A percentile compares a stretch with the other conserved stretches of the same genome.
phyloP scores from a whole-genome alignment of 352 stramenopile genomes.

The Pythium folliculosum region DNA sequence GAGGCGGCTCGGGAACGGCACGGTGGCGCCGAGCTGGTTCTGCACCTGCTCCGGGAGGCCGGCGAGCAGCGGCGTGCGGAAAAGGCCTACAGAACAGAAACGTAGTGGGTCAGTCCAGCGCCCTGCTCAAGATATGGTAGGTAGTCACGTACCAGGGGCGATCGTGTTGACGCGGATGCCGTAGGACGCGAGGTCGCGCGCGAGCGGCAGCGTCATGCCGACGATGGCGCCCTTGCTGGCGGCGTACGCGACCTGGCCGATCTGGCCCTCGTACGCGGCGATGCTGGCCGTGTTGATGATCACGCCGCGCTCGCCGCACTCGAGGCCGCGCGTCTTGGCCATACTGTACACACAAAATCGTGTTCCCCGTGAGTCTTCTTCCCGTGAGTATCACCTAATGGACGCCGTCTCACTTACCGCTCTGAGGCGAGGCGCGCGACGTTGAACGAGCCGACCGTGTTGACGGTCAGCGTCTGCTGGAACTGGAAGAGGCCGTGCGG shows the following conservation, averaged over 20 bases:
- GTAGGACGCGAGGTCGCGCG: slow-evolving; percentile 92
- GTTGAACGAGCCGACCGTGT: slow-evolving; percentile 98
- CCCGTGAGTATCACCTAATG: neutral
- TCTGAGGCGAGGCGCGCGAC: slow-evolving; percentile 94
- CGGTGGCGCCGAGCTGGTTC: slow-evolving; percentile 89
- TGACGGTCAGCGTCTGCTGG: slow-evolving; percentile 94
- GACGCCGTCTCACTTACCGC: slow-evolving; percentile 46
- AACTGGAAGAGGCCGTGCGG: slow-evolving; percentile 93
- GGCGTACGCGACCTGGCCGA: slow-evolving; percentile 96
- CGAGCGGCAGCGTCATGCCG: slow-evolving; percentile 96
- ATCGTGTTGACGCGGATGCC: slow-evolving; percentile 98
- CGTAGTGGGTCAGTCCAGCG: too few species aligned
- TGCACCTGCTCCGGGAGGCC: slow-evolving; percentile 95
- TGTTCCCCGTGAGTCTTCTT: neutral
- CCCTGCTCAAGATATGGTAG: too few species aligned
- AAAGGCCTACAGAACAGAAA: slow-evolving; percentile 80
- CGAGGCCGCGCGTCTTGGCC: slow-evolving; percentile 64
- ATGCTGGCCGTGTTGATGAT: slow-evolving; percentile 99
- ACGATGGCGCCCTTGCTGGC: slow-evolving; percentile 96
- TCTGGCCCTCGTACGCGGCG: slow-evolving; percentile 97
- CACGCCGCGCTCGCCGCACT: slow-evolving; percentile 91
- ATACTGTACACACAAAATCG: slow-evolving; percentile 58
- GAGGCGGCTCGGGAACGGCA: slow-evolving; percentile 96
- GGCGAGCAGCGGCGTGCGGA: slow-evolving; percentile 95
- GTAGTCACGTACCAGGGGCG: slow-evolving; percentile 67